Evolutionary conservation across 2,329 filamentous ascomycete genomes (phyloP).

Genomic region (Xylariaceae sp.): DNA sequence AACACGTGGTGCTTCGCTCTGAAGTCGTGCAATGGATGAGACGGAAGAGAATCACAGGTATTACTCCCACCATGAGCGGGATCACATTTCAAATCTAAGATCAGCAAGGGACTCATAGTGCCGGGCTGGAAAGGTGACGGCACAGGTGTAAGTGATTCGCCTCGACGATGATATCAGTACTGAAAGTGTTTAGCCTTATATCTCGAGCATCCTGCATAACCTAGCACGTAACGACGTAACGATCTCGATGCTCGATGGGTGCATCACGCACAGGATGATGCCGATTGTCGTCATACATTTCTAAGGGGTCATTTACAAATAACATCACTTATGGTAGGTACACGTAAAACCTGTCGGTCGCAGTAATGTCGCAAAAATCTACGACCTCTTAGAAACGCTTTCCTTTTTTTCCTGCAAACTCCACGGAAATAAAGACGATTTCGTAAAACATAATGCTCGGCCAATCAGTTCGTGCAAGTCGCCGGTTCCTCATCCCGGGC

Average conservation of each 20-base stretch:
- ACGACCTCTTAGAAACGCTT: too few relatives aligned
- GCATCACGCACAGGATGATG: neutral
- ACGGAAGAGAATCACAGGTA: too few relatives aligned
- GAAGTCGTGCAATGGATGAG: too few relatives aligned
- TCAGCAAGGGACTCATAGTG: neutral
- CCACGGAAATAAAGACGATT: neutral
- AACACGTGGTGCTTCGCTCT: too few relatives aligned
- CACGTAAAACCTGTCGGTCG: neutral
- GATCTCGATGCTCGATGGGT: neutral
- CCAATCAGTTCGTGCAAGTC: neutral
- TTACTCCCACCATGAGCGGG: too few relatives aligned
- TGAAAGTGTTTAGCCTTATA: neutral
- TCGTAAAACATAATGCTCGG: conserved; percentile 1
- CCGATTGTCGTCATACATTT: conserved; percentile 4
- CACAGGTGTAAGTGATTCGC: too few relatives aligned
- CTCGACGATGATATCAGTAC: neutral
- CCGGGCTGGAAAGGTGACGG: neutral
- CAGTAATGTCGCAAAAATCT: neutral
- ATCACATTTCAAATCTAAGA: too few relatives aligned
- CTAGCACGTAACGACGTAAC: neutral
- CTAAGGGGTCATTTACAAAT: too few relatives aligned
- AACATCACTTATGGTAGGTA: neutral
- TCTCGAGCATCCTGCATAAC: neutral
- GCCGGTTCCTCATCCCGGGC: neutral
- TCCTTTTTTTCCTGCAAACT: too few relatives aligned